These are phyloP conservation scores for Chondrostereum purpureum DNA, from an alignment of 1,284 basidiomycete species.

Conservation along the genomic window DNA sequence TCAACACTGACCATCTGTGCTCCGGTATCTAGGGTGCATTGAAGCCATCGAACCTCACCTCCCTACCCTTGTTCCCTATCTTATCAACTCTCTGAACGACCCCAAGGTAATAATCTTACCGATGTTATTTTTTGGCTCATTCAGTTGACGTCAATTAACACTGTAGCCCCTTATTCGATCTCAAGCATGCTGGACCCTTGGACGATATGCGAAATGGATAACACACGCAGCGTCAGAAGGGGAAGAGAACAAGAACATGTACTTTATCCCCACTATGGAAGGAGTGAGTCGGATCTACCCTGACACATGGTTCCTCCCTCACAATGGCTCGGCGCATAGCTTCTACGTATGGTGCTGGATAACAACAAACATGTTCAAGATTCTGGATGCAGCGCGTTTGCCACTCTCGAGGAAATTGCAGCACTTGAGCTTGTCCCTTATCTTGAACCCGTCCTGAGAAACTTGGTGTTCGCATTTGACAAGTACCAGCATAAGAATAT, in stretches of 20 bases:
- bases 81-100: conserved; percentile 87
- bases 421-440: conserved; percentile 86
- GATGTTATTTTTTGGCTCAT: conserved; percentile 5
- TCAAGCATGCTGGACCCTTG: conserved; percentile 98
- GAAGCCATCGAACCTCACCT: conserved; percentile 93
- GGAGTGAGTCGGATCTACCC: conserved; percentile 58
- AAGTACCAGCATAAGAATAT: conserved; percentile 99
- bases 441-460: conserved; percentile 90
- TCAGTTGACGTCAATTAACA: too few species aligned
- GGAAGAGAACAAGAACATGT: conserved; percentile 88
- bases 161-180: conserved; percentile 89
- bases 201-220: conserved; percentile 98
- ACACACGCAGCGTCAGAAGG: conserved; percentile 77
- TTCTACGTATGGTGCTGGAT: conserved; percentile 96
- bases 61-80: conserved; percentile 86
- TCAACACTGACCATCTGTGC: conserved; percentile 3
- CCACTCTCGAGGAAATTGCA: conserved; percentile 97
- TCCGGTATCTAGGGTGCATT: conserved; percentile 73
- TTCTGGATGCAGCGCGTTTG: conserved; percentile 97
- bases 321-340: conserved; percentile 35
- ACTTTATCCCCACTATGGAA: conserved; percentile 97
- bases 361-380: conserved; percentile 99
- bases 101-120: conserved; percentile 59
- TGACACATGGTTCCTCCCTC: conserved; percentile 4
- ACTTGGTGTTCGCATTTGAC: conserved; percentile 92